These are phyloP conservation scores for Colletotrichum sublineola DNA, from an alignment of 2,329 filamentous ascomycete genomes.

Conservation along the genomic window DNA sequence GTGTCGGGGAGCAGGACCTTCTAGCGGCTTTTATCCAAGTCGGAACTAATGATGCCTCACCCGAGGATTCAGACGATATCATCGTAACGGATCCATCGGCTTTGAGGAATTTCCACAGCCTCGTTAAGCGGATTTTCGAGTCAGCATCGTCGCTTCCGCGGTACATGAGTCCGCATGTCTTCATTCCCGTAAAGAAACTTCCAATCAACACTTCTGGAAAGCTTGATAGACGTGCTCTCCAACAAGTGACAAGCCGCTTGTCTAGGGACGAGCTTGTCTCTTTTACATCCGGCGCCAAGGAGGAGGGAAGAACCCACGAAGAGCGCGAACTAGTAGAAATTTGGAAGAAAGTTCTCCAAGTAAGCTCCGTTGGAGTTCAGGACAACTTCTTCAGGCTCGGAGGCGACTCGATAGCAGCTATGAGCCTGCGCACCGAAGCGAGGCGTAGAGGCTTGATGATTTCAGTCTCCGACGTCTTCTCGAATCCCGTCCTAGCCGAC, in stretches of 20 bases:
- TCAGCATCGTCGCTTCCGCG: neutral
- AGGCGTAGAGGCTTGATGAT: neutral
- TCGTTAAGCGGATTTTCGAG: neutral
- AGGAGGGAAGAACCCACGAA: neutral
- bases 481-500: neutral
- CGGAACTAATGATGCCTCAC: neutral
- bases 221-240: neutral
- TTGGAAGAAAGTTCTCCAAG: neutral
- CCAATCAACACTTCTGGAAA: neutral
- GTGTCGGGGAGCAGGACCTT: neutral
- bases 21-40: neutral
- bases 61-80: neutral
- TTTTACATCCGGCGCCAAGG: neutral
- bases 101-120: neutral
- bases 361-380: neutral
- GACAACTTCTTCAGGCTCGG: neutral
- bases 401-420: neutral
- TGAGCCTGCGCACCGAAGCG: neutral
- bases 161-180: neutral
- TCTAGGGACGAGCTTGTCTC: neutral
- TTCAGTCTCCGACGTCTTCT: neutral
- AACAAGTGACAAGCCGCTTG: neutral
- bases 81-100: neutral
- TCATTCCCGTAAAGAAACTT: neutral
- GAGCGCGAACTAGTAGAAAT: neutral